These are phyloP conservation scores for Lactarius sp. DNA, from an alignment of 768 basidiomycete genomes.

Conservation along the genomic window DNA sequence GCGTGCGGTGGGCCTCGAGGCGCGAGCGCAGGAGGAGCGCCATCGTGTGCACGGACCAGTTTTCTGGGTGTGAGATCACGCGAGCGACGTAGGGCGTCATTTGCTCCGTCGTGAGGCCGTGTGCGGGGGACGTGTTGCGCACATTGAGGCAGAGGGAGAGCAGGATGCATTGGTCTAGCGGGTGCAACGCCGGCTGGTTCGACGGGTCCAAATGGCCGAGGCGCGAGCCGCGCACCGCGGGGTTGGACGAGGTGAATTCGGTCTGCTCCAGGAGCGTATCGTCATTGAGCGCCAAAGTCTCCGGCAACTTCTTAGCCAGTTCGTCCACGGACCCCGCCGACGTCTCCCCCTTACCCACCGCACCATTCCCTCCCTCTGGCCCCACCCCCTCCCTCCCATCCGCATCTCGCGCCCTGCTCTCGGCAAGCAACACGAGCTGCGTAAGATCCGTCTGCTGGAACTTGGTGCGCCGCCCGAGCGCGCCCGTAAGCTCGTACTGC, in stretches of 20 bases:
- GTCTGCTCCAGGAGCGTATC: conserved; percentile 96
- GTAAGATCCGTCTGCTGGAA: conserved; percentile 82
- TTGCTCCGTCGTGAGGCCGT: conserved; percentile 88
- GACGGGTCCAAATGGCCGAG: conserved; percentile 77
- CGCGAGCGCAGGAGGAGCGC: conserved; percentile 90
- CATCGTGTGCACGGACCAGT: conserved; percentile 98
- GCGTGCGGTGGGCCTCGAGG: conserved; percentile 79
- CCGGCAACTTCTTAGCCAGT: conserved; percentile 46
- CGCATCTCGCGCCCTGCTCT: conserved; percentile 47
- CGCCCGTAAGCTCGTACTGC: conserved; percentile 88
- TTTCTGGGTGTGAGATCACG: conserved; percentile 82
- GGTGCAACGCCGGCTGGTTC: conserved; percentile 81
- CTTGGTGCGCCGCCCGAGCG: conserved; percentile 89
- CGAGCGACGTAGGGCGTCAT: conserved; percentile 90
- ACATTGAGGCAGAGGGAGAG: conserved; percentile 87
- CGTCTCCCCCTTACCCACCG: conserved; percentile 30
- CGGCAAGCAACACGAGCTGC: conserved; percentile 92
- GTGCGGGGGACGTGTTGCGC: conserved; percentile 81
- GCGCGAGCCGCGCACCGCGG: conserved; percentile 40
- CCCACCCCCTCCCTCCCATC: conserved; percentile 8
- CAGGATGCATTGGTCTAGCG: conserved; percentile 90
- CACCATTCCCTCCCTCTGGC: conserved; percentile 3
- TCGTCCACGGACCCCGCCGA: conserved; percentile 50
- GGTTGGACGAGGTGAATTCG: conserved; percentile 73
- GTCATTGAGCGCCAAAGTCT: conserved; percentile 82